Percentiles rank a stretch among this genome's conserved stretches.
Evolutionary conservation across 257 asterid species (phyloP).

Genomic region (Penstemon barbatus): DNA sequence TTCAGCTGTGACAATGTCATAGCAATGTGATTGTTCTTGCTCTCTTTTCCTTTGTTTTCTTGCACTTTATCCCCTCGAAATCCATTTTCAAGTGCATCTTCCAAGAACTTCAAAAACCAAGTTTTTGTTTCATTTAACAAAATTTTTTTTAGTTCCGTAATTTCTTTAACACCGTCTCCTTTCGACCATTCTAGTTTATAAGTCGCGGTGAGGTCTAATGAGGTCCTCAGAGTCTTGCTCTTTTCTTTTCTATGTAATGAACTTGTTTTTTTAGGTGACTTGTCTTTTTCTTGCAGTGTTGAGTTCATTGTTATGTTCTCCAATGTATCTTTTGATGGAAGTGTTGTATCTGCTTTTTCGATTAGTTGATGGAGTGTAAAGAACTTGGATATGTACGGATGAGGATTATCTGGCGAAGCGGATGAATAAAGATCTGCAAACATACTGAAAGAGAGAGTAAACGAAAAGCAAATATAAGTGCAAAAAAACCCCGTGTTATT

Average conservation of each 20-base stretch:
- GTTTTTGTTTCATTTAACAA: conserved; percentile 51
- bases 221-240: conserved; percentile 30
- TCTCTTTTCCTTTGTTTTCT: conserved; percentile 51
- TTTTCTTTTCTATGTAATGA: conserved; percentile 29
- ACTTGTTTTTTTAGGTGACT: conserved; percentile 35
- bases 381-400: conserved; percentile 60
- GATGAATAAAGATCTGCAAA: conserved; percentile 70
- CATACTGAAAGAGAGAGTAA: conserved; percentile 44
- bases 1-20: conserved; percentile 70
- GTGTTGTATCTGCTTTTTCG: conserved; percentile 47
- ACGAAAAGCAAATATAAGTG: background rate
- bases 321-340: conserved; percentile 37
- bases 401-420: conserved; percentile 77
- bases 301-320: conserved; percentile 33
- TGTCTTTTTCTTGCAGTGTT: conserved; percentile 46
- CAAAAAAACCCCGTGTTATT: too few species aligned
- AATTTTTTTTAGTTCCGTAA: conserved; percentile 44
- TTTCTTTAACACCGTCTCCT: conserved; percentile 46
- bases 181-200: conserved; percentile 81
- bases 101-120: conserved; percentile 81
- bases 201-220: conserved; percentile 34
- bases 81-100: conserved; percentile 65
- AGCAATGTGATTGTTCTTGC: conserved; percentile 57
- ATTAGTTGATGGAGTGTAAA: conserved; percentile 65
- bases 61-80: conserved; percentile 36